Conservation (phyloP, 169 alveolate genomes). For the Plasmodium coatneyi region DNA sequence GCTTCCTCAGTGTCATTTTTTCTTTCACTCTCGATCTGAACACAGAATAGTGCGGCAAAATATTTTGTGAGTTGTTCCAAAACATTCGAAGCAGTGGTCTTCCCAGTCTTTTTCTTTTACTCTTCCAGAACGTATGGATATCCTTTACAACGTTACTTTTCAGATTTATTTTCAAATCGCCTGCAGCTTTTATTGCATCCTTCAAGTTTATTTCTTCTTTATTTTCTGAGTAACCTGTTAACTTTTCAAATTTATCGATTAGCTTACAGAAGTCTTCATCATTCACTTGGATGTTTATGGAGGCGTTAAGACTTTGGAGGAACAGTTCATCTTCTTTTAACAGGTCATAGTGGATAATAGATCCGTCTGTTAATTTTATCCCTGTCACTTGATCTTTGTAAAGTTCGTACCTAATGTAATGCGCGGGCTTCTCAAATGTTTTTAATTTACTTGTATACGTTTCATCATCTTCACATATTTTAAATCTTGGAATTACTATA, state of each 20-base stretch:
- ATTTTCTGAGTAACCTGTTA: constrained; percentile 74
- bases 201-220: constrained; percentile 76
- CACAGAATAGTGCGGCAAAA: constrained; percentile 87
- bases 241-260: constrained; percentile 83
- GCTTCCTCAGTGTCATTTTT: constrained; percentile 88
- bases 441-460: constrained; percentile 37
- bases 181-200: constrained; percentile 76
- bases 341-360: constrained; percentile 84
- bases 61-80: constrained; percentile 87
- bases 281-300: constrained; percentile 44
- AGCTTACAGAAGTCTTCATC: constrained; percentile 78
- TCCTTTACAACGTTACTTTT: constrained; percentile 69
- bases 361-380: constrained; percentile 81
- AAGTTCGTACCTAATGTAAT: constrained; percentile 87
- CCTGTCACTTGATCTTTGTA: constrained; percentile 87
- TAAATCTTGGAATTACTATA: constrained; percentile 68
- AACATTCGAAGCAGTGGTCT: constrained; percentile 87
- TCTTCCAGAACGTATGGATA: constrained; percentile 82
- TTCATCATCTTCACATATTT: constrained; percentile 60
- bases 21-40: constrained; percentile 89
- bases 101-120: constrained; percentile 85
- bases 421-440: constrained; percentile 81
- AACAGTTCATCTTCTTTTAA: constrained; percentile 83
- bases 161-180: constrained; percentile 26
- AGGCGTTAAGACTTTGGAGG: constrained; percentile 78